Conservation (phyloP, 1,284 basidiomycete species). For the Cryptococcus wingfieldii region DNA sequence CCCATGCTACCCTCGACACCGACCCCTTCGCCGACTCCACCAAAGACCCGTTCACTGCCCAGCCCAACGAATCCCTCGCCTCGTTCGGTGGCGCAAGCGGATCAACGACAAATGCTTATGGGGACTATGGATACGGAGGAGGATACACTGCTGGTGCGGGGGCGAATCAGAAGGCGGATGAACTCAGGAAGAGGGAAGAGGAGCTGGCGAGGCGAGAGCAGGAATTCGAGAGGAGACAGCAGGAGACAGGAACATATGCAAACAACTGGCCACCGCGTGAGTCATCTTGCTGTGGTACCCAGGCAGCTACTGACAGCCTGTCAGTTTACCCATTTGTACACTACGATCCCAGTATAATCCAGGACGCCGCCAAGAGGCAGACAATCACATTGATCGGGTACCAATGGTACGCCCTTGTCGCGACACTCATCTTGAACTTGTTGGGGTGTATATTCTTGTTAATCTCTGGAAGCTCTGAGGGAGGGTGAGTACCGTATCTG, state of each 20-base stretch:
- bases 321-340: constrained; percentile 88
- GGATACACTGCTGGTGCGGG: constrained; percentile 7
- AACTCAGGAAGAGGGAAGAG: constrained; percentile 33
- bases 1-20: constrained; percentile 14
- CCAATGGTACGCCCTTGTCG: constrained; percentile 76
- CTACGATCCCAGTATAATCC: constrained; percentile 81
- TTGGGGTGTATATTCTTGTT: constrained; percentile 84
- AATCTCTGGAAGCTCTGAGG: constrained; percentile 67
- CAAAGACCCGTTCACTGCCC: constrained; percentile 33
- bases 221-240: constrained; percentile 29
- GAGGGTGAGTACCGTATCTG: constrained; percentile 53
- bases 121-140: constrained; percentile 12
- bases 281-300: constrained; percentile 8
- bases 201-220: constrained; percentile 27
- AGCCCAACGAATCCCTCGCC: constrained; percentile 39
- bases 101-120: constrained; percentile 8
- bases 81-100: constrained; percentile 20
- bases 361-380: constrained; percentile 68
- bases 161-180: constrained; percentile 33
- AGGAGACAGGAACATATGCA: constrained; percentile 32
- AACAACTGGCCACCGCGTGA: constrained; percentile 49
- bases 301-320: neutral
- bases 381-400: constrained; percentile 79
- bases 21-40: constrained; percentile 38
- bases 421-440: constrained; percentile 81